These are phyloP conservation scores for Solanum rostratum DNA, from an alignment of 257 asterid species.

Conservation along the genomic window DNA sequence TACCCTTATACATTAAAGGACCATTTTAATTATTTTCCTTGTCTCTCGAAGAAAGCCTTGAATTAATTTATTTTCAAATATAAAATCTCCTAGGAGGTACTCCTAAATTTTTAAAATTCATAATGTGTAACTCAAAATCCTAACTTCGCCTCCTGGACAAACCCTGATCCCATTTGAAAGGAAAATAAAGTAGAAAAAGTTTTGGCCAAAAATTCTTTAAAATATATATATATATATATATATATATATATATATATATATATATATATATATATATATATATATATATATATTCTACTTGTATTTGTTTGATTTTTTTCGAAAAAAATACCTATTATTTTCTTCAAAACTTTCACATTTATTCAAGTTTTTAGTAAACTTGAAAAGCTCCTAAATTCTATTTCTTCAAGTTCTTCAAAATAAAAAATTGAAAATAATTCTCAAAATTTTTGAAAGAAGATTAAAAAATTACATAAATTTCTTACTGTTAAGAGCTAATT, in stretches of 20 bases:
- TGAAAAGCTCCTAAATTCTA: neutral
- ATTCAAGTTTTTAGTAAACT: too few species aligned
- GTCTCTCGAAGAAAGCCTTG: neutral
- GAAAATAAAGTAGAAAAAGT: neutral
- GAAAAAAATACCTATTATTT: too few species aligned
- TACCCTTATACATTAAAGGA: too few species aligned
- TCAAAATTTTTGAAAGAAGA: neutral
- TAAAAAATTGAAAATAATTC: neutral
- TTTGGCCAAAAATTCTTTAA: neutral
- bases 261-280: too few species aligned
- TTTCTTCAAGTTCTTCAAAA: neutral
- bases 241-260: too few species aligned
- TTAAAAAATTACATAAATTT: neutral
- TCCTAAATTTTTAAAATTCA: neutral
- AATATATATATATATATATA: too few species aligned
- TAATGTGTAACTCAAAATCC: neutral
- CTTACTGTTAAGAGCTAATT: too few species aligned
- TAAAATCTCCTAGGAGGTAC: neutral
- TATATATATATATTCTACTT: neutral
- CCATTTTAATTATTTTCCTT: too few species aligned
- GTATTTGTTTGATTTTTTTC: neutral
- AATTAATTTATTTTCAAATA: neutral
- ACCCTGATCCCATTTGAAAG: neutral
- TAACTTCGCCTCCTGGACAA: rapidly evolving
- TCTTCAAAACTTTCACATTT: neutral